Evolutionary conservation across 140 eudicot genomes (phyloP).

Genomic region (Bidens hawaiensis): DNA sequence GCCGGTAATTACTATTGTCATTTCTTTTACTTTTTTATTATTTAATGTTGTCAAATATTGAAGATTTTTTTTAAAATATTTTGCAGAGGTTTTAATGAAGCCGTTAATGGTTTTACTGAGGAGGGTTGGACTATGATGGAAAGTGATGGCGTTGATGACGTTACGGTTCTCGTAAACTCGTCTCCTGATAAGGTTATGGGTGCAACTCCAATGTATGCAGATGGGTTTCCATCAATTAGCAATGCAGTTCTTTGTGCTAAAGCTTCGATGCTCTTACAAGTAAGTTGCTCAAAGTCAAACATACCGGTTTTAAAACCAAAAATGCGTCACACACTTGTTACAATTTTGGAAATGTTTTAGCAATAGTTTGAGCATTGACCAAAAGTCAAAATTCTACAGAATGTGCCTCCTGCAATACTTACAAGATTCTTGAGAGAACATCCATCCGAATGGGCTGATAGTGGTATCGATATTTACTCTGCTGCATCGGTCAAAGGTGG

Average conservation of each 20-base stretch:
- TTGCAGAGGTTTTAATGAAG: constrained; percentile 66
- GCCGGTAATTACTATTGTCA: constrained; percentile 43
- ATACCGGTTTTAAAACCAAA: background rate
- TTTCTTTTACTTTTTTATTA: background rate
- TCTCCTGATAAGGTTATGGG: constrained; percentile 82
- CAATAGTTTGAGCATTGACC: constrained; percentile 11
- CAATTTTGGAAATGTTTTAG: background rate
- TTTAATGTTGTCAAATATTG: background rate
- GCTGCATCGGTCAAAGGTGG: constrained; percentile 83
- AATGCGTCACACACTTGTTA: background rate
- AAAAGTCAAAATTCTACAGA: constrained; percentile 34
- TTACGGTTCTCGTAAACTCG: constrained; percentile 67
- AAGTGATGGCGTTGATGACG: constrained; percentile 88
- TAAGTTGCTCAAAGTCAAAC: constrained; percentile 30
- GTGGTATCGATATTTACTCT: constrained; percentile 73
- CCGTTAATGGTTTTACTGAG: constrained; percentile 80
- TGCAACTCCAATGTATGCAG: constrained; percentile 44
- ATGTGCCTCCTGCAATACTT: constrained; percentile 96
- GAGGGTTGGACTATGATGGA: constrained; percentile 95
- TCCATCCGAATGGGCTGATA: constrained; percentile 97
- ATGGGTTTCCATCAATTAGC: constrained; percentile 77
- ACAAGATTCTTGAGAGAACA: constrained; percentile 86
- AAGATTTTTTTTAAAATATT: background rate
- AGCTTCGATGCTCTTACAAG: constrained; percentile 99
- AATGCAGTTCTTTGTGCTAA: constrained; percentile 80